Conservation (phyloP, 768 basidiomycete genomes). For the Russula abietina region DNA sequence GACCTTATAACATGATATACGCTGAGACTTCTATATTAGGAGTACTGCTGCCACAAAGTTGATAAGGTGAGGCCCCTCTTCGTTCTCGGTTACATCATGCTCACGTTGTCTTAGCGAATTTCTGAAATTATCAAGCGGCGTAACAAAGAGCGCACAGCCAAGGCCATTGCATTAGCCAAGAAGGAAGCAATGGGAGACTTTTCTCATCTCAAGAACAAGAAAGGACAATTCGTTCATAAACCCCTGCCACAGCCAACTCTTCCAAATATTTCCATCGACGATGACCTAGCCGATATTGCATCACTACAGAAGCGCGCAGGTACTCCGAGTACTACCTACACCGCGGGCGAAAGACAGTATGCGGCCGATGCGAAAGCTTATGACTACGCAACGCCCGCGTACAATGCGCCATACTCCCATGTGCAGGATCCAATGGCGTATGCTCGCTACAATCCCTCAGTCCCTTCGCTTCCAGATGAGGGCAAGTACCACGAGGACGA, state of each 20-base stretch:
- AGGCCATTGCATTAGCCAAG: constrained; percentile 75
- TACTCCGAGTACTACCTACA: constrained; percentile 46
- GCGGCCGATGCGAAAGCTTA: constrained; percentile 44
- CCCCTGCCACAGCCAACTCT: constrained; percentile 91
- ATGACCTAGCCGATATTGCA: constrained; percentile 53
- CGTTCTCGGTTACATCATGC: constrained; percentile 10
- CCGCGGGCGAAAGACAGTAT: constrained; percentile 44
- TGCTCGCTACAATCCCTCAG: constrained; percentile 54
- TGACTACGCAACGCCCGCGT: constrained; percentile 66
- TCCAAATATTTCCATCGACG: constrained; percentile 84
- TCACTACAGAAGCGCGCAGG: constrained; percentile 53
- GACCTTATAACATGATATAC: constrained; percentile 1
- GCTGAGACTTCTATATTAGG: constrained; percentile 39
- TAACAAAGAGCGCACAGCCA: constrained; percentile 76
- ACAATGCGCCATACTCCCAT: constrained; percentile 54
- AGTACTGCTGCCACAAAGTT: constrained; percentile 98
- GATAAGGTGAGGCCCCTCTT: constrained; percentile 66
- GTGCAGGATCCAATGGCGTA: constrained; percentile 48
- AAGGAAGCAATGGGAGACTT: constrained; percentile 90
- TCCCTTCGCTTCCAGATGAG: constrained; percentile 51
- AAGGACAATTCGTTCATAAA: constrained; percentile 73
- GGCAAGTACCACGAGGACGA: constrained; percentile 57
- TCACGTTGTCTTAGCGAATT: constrained; percentile 59
- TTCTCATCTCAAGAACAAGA: constrained; percentile 90
- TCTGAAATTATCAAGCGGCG: constrained; percentile 88